Percentiles rank a stretch among this genome's conserved stretches.
Evolutionary conservation across 805 yeast genomes (phyloP).

Genomic region (Scheffersomyces lignosus): DNA sequence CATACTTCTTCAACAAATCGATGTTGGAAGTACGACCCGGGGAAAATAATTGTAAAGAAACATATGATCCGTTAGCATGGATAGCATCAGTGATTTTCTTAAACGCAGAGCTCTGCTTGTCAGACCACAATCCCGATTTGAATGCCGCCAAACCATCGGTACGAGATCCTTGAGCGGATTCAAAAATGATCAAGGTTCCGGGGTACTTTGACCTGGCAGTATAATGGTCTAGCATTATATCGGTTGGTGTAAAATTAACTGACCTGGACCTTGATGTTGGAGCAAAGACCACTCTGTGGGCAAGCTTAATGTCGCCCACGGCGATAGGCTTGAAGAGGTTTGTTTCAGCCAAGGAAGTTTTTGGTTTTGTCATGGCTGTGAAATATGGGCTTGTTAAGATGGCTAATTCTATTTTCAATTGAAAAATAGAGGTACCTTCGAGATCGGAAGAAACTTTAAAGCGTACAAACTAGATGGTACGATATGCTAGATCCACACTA

Average conservation of each 20-base stretch:
- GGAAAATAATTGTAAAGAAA: slow-evolving; percentile 1
- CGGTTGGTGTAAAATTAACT: slow-evolving; percentile 35
- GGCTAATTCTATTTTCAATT: too few species aligned
- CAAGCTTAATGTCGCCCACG: slow-evolving; percentile 35
- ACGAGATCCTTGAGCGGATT: slow-evolving; percentile 51
- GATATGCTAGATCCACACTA: too few species aligned
- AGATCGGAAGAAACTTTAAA: too few species aligned
- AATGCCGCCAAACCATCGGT: not conserved
- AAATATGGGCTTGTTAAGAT: too few species aligned
- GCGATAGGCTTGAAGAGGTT: slow-evolving; percentile 45
- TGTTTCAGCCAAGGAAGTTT: slow-evolving; percentile 22
- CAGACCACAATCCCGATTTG: slow-evolving; percentile 1
- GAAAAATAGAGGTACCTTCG: too few species aligned
- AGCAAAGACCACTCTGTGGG: slow-evolving; percentile 46
- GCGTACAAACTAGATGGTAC: too few species aligned
- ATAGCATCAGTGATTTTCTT: not conserved
- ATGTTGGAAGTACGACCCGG: slow-evolving; percentile 27
- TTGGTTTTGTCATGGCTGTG: not conserved
- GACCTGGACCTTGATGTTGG: slow-evolving; percentile 52
- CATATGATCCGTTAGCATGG: not conserved
- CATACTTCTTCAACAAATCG: slow-evolving; percentile 31
- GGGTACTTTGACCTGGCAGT: slow-evolving; percentile 51
- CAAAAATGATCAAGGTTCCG: slow-evolving; percentile 60
- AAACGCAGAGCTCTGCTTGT: not conserved
- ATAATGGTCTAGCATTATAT: slow-evolving; percentile 51